Base-by-base conservation (phyloP, 768 basidiomycete genomes). In the Lactifluus rugatus region DNA sequence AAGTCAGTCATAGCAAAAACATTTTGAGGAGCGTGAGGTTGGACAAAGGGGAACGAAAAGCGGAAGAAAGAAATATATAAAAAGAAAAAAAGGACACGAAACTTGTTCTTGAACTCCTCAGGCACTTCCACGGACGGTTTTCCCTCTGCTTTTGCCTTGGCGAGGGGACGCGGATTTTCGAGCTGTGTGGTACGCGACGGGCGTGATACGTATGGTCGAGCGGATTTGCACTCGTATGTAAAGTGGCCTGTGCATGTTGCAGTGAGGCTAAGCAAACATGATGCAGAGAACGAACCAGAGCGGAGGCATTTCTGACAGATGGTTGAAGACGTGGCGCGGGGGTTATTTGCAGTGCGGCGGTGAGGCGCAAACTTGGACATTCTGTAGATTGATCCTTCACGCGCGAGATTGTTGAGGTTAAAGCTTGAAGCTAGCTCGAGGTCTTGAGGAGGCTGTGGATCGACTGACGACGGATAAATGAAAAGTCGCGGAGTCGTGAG, bases 31-130 rank as follows among this genome's bases (percentile, higher is more conserved):
- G n/a, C n/a, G n/a, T n/a, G n/a, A n/a, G n/a, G n/a, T n/a, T n/a
- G n/a, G n/a, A n/a, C n/a, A n/a, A n/a, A n/a, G n/a, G n/a, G n/a
- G n/a, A n/a, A n/a, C n/a, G n/a, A n/a, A n/a, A n/a, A n/a, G n/a
- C n/a, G n/a, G n/a, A n/a, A n/a, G 13, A 39, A 45, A 19, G 8
- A 9, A 2, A 3, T 10, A 21, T 6, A 5, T 0, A 17, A 32
- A 21, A 28, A 6, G 23, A 52, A 45, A 49, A 26, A 50, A 19
- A 31, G 5, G 1, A 36, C 9, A 28, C 83, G 36, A 55, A 44
- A 89, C 89, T 85, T 84, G 61, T 72, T 78, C 76, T 83, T 91
- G 72, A 96, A 94, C 70, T 96, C 93, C 61, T 93, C 92, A 4
- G 93, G 93, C 11, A 93, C 81, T 61, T 91, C 89, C 0, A 90